Evolutionary conservation across 139 green algal species (phyloP).

Genomic region (Coelastrella sp.): DNA sequence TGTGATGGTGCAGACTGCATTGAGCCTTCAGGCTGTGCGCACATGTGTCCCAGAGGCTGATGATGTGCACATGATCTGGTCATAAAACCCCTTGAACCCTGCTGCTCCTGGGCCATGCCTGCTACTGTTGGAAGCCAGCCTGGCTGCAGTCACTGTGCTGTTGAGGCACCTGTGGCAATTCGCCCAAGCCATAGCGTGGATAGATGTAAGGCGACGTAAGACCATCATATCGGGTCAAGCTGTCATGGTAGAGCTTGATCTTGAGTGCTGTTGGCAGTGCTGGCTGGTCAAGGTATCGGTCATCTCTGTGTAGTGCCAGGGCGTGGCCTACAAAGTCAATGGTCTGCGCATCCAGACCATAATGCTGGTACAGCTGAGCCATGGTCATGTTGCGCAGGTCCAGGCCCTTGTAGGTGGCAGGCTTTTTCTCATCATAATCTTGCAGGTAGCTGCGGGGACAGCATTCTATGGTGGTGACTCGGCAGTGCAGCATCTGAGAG

Average conservation of each 20-base stretch:
- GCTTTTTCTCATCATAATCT: slow-evolving; percentile 88
- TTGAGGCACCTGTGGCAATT: slow-evolving; percentile 89
- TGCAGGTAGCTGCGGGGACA: slow-evolving; percentile 85
- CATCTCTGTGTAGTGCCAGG: slow-evolving; percentile 90
- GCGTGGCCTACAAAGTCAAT: slow-evolving; percentile 98
- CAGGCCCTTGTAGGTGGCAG: slow-evolving; percentile 86
- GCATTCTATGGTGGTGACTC: background rate
- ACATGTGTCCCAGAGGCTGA: too few relatives aligned
- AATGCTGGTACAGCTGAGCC: slow-evolving; percentile 91
- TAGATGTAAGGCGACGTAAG: slow-evolving; percentile 97
- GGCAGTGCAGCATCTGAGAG: background rate
- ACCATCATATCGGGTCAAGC: slow-evolving; percentile 93
- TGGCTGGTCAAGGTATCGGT: slow-evolving; percentile 77
- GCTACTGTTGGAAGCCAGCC: too few relatives aligned
- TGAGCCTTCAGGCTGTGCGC: too few relatives aligned
- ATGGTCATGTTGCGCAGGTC: slow-evolving; percentile 92
- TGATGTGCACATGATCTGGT: too few relatives aligned
- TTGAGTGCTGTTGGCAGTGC: slow-evolving; percentile 86
- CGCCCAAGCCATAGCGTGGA: slow-evolving; percentile 97
- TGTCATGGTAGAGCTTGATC: slow-evolving; percentile 98
- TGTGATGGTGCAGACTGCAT: too few relatives aligned
- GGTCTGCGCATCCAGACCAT: slow-evolving; percentile 82
- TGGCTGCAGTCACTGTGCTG: background rate
- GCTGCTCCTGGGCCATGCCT: background rate
- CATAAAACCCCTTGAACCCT: background rate